Conservation (phyloP, 2,329 filamentous ascomycete species). For the Geosmithia morbida region DNA sequence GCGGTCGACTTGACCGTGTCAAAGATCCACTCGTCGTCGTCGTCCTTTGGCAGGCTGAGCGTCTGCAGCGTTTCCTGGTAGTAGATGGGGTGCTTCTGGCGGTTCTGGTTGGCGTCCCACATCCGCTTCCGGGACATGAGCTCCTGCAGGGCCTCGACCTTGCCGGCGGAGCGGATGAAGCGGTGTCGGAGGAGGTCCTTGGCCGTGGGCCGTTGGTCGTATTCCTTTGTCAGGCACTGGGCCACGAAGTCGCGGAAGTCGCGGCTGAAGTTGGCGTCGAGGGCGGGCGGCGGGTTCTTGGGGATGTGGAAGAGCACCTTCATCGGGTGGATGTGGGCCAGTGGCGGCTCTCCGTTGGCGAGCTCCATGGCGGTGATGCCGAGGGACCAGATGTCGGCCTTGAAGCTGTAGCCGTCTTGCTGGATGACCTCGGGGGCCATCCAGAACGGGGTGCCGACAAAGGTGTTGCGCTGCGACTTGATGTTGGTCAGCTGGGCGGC, state of each 20-base stretch:
- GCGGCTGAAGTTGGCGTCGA: slow-evolving; percentile 75
- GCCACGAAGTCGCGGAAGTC: slow-evolving; percentile 93
- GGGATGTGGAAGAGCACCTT: slow-evolving; percentile 87
- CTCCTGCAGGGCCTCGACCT: slow-evolving; percentile 76
- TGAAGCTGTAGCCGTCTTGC: slow-evolving; percentile 70
- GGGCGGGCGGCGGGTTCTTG: slow-evolving; percentile 68
- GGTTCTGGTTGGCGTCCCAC: slow-evolving; percentile 61
- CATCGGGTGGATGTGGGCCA: slow-evolving; percentile 80
- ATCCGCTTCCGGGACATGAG: slow-evolving; percentile 71
- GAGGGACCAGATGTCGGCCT: slow-evolving; percentile 86
- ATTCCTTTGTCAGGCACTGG: slow-evolving; percentile 83
- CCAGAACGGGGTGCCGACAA: slow-evolving; percentile 95
- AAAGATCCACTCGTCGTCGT: slow-evolving; percentile 87
- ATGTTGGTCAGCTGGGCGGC: slow-evolving; percentile 94
- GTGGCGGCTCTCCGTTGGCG: slow-evolving; percentile 76
- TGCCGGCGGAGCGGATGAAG: slow-evolving; percentile 78
- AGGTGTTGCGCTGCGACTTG: slow-evolving; percentile 93
- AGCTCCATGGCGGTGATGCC: slow-evolving; percentile 88
- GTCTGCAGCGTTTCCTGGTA: slow-evolving; percentile 85
- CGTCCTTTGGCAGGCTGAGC: slow-evolving; percentile 49
- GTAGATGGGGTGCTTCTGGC: slow-evolving; percentile 60
- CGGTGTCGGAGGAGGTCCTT: slow-evolving; percentile 78
- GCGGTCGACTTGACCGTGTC: slow-evolving; percentile 73
- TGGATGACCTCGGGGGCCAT: slow-evolving; percentile 94
- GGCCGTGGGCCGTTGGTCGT: slow-evolving; percentile 69